A percentile compares a stretch with the other conserved stretches of the same genome.
phyloP scores from a whole-genome alignment of 2,329 filamentous ascomycete species.

The Penicillium sp. region DNA sequence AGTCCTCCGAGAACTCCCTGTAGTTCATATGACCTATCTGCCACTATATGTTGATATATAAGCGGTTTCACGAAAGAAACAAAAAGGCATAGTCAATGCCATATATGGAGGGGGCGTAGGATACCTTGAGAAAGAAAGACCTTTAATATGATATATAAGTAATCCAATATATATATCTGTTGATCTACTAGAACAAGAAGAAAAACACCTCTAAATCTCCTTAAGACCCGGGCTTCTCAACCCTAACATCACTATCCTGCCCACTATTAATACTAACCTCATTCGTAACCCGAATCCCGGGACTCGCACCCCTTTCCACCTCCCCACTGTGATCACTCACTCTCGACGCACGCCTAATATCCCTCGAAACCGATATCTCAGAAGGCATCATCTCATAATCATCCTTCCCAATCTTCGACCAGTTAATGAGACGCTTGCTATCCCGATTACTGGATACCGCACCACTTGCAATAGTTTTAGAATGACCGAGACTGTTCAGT shows the following conservation, averaged over 20 bases:
- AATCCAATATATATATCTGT: background rate
- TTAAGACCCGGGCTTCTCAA: background rate
- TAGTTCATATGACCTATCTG: background rate
- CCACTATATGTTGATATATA: background rate
- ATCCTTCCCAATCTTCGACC: constrained; percentile 20
- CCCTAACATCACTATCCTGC: background rate
- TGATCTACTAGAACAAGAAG: background rate
- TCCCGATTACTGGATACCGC: constrained; percentile 16
- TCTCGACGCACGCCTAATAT: background rate
- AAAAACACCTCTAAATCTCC: background rate
- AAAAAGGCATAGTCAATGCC: background rate
- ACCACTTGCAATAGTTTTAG: constrained; percentile 16
- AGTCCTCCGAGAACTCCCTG: background rate
- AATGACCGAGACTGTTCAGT: constrained; percentile 11
- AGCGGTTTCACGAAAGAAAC: background rate
- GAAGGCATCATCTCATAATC: constrained; percentile 31
- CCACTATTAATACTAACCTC: constrained; percentile 18
- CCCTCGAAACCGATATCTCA: constrained; percentile 18
- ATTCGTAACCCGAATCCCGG: constrained; percentile 25
- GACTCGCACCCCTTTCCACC: background rate
- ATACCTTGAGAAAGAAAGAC: background rate
- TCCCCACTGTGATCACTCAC: background rate
- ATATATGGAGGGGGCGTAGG: background rate
- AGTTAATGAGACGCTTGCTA: constrained; percentile 23
- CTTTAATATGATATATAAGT: background rate